Evolutionary conservation across 768 basidiomycete genomes (phyloP).

Genomic region (Lactifluus volemus): DNA sequence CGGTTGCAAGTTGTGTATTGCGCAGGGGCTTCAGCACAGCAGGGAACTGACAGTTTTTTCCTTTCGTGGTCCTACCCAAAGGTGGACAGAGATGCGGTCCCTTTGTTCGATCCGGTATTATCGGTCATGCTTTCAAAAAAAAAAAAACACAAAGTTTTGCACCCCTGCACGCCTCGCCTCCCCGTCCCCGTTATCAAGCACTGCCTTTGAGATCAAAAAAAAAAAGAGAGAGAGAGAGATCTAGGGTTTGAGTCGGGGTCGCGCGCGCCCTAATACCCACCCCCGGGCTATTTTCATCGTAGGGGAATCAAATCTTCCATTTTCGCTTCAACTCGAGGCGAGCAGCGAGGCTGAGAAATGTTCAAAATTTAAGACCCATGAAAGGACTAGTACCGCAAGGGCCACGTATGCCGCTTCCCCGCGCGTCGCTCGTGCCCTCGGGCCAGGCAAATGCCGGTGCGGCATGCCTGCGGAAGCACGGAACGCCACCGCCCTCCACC

Average conservation of each 20-base stretch:
- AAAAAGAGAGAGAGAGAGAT: neutral
- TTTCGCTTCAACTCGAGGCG: neutral
- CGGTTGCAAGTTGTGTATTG: too few relatives aligned
- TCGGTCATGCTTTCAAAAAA: neutral
- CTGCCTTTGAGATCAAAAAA: neutral
- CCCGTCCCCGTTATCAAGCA: neutral
- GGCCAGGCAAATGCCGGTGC: neutral
- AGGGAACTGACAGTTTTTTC: too few relatives aligned
- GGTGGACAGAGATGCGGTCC: neutral
- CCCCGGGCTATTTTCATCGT: neutral
- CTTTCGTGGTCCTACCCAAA: neutral
- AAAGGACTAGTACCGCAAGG: neutral
- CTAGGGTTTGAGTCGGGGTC: neutral
- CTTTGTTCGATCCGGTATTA: neutral
- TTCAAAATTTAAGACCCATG: neutral
- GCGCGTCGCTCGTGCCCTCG: neutral
- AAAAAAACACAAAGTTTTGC: too few relatives aligned
- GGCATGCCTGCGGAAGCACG: neutral
- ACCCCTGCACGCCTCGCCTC: too few relatives aligned
- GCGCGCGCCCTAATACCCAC: neutral
- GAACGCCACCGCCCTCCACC: neutral
- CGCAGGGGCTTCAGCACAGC: too few relatives aligned
- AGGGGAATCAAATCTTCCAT: neutral
- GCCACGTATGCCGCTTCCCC: neutral
- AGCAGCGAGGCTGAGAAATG: neutral